A percentile compares a stretch with the other conserved stretches of the same genome.
phyloP scores from a whole-genome alignment of 768 basidiomycete species.

The Chalciporus chontae region DNA sequence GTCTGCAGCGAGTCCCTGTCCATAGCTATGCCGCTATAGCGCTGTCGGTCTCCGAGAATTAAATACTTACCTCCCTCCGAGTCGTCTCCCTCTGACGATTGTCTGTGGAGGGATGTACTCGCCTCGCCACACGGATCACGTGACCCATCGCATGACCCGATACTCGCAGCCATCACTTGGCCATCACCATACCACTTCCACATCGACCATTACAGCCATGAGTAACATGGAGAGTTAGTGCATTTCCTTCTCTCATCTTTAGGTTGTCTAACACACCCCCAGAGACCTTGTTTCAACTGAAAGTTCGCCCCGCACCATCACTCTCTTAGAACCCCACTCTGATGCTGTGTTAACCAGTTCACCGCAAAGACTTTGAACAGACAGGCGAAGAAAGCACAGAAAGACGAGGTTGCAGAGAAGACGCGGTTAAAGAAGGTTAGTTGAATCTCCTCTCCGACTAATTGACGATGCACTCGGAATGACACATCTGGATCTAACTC shows the following conservation, averaged over 20 bases:
- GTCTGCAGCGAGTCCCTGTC: neutral
- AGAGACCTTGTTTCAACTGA: slow-evolving; percentile 99
- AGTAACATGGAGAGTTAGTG: slow-evolving; percentile 87
- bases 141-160: neutral
- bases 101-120: too few relatives aligned
- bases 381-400: slow-evolving; percentile 97
- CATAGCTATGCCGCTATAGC: too few relatives aligned
- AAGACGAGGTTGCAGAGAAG: slow-evolving; percentile 90
- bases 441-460: neutral
- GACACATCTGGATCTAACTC: neutral
- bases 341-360: slow-evolving; percentile 55
- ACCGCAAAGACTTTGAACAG: slow-evolving; percentile 93
- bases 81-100: too few relatives aligned
- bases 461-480: neutral
- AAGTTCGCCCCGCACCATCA: slow-evolving; percentile 48
- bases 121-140: too few relatives aligned
- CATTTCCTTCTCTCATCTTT: neutral
- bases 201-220: slow-evolving; percentile 40
- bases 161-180: neutral
- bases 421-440: slow-evolving; percentile 86
- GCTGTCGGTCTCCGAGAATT: too few relatives aligned
- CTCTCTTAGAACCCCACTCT: slow-evolving; percentile 11
- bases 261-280: slow-evolving; percentile 10
- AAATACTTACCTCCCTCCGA: neutral
- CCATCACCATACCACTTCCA: neutral